phyloP scores from a whole-genome alignment of 805 yeast species.

The Schizosaccharomyces osmophilus region DNA sequence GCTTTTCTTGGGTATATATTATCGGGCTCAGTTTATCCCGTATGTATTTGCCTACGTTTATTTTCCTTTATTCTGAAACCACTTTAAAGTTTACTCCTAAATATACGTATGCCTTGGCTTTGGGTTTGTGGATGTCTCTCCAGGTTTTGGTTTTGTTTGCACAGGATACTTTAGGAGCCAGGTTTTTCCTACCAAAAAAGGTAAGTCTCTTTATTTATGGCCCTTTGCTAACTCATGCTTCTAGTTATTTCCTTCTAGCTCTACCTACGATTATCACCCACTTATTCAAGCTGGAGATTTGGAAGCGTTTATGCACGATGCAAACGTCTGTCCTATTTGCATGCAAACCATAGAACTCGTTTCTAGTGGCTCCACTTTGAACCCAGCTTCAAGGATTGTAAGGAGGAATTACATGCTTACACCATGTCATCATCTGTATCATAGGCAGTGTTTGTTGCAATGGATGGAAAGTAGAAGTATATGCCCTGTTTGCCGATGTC shows the following conservation, averaged over 20 bases:
- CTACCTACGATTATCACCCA: slow-evolving; percentile 62
- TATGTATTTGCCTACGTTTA: slow-evolving; percentile 36
- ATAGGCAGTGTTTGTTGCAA: slow-evolving; percentile 60
- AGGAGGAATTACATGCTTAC: slow-evolving; percentile 23
- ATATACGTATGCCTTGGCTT: slow-evolving; percentile 24
- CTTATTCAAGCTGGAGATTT: slow-evolving; percentile 29
- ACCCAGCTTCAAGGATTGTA: slow-evolving; percentile 14
- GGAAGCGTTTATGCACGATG: slow-evolving; percentile 13
- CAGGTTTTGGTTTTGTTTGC: slow-evolving; percentile 35
- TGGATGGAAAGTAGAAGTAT: slow-evolving; percentile 88
- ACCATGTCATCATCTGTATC: slow-evolving; percentile 80
- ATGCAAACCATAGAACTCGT: slow-evolving; percentile 48
- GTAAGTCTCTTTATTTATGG: background rate
- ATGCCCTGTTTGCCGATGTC: slow-evolving; percentile 77
- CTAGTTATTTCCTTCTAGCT: slow-evolving; percentile 33
- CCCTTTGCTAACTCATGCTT: slow-evolving; percentile 6
- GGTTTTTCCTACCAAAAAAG: slow-evolving; percentile 53
- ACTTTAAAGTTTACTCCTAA: slow-evolving; percentile 48
- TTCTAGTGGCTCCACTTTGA: slow-evolving; percentile 10
- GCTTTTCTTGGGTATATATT: slow-evolving; percentile 55
- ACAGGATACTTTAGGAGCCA: slow-evolving; percentile 50
- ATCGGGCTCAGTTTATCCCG: slow-evolving; percentile 40
- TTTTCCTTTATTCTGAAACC: slow-evolving; percentile 21
- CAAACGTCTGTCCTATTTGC: slow-evolving; percentile 61
- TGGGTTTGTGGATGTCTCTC: slow-evolving; percentile 30